Evolutionary conservation across 2,329 filamentous ascomycete species (phyloP).

Genomic region (Curvularia sp.): DNA sequence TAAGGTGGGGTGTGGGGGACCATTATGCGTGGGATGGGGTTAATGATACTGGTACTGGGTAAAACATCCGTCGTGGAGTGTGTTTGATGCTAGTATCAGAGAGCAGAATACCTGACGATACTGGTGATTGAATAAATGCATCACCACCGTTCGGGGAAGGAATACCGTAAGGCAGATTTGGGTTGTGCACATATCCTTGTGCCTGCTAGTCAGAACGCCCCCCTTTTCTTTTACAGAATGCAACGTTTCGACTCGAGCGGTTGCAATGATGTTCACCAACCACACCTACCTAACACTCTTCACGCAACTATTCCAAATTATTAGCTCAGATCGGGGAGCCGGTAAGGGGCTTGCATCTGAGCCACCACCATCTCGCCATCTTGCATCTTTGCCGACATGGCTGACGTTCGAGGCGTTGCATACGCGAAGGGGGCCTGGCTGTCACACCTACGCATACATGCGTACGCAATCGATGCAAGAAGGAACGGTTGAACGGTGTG

Average conservation of each 20-base stretch:
- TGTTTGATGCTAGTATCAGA: not conserved
- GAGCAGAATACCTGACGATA: not conserved
- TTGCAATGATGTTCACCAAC: not conserved
- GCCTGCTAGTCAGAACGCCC: not conserved
- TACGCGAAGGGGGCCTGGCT: not conserved
- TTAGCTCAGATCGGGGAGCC: not conserved
- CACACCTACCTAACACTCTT: not conserved
- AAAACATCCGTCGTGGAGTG: no score
- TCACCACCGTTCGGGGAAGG: not conserved
- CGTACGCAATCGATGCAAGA: not conserved
- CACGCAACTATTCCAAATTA: not conserved
- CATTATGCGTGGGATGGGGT: not conserved
- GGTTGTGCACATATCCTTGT: not conserved
- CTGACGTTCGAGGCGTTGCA: not conserved
- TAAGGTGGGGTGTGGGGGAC: no score
- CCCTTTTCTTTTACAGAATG: not conserved
- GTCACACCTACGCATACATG: not conserved
- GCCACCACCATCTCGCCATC: no score
- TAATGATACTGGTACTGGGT: no score
- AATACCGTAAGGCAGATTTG: not conserved
- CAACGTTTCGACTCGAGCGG: not conserved
- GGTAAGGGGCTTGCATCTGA: no score
- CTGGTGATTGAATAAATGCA: not conserved
- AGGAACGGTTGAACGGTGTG: not conserved
- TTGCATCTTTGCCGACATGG: not conserved